Base-by-base conservation (phyloP, 2,329 filamentous ascomycete genomes). In the Conoideocrella luteorostrata region DNA sequence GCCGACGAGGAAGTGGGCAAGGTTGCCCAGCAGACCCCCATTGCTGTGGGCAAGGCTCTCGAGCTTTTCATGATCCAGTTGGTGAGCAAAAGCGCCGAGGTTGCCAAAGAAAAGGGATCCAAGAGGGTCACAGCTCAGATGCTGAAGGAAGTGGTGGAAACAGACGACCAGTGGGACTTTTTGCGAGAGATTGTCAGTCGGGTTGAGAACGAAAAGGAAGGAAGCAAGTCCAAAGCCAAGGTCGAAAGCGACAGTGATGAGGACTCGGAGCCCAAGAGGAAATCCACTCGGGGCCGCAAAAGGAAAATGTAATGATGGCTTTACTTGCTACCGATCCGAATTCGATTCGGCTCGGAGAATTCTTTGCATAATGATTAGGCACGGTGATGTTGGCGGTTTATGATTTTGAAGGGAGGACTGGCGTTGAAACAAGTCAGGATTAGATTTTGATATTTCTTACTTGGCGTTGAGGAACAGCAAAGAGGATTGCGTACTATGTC, bases 1-100 rank as follows among this genome's bases (percentile, higher is more conserved):
- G 91, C 91, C 10, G 93, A 98, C 59, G 93, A 98, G 60, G 93
- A 98, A 62, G 90, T 98, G 1, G 93, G 93, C 49, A 98, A 98
- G 68, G 93, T 98, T 9, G 90, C 93, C 4, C 93, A 98, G 66
- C 93, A 97, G 49, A 96, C 93, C 1, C 91, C 91, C 13, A 94
- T 95, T 45, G 93, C 91, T 21, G 91, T 97, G 35, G 88, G 88
- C 53, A 96, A 96, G 71, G 93, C 93, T 13, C 75, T 98, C 6
- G 93, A 98, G 68, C 75, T 98, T 7, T 98, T 98, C 63, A 98
- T 98, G 93, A 88, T 97, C 50, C 84, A 88, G 33, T 76, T 98
- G 45, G 91, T 97, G 49, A 83, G 83, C 22, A 91, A 90, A 61
- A 89, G 90, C 45, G 89, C 93, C 38, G 80, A 85, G 41, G 82